These are phyloP conservation scores for Mycena rosella DNA, from an alignment of 768 basidiomycete species.

Conservation along the genomic window DNA sequence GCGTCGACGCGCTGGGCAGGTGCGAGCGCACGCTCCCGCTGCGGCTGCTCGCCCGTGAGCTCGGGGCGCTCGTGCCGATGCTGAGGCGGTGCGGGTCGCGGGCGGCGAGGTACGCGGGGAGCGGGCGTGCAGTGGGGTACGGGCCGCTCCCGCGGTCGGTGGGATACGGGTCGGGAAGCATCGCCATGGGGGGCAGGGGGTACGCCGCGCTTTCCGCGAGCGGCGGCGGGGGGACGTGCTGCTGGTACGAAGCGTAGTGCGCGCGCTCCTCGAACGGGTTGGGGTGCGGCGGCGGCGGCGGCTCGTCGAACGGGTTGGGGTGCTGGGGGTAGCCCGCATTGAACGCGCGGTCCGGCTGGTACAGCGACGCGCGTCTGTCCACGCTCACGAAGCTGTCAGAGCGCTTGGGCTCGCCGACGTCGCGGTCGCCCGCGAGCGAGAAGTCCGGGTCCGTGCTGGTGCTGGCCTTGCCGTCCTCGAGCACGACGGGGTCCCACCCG, in stretches of 20 bases:
- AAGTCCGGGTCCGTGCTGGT: constrained; percentile 41
- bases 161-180: neutral
- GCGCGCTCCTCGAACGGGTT: constrained; percentile 37
- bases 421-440: constrained; percentile 53
- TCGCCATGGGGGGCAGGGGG: constrained; percentile 35
- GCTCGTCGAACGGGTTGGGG: constrained; percentile 33
- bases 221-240: constrained; percentile 41
- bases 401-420: constrained; percentile 57
- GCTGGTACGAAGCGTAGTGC: constrained; percentile 34
- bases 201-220: constrained; percentile 38
- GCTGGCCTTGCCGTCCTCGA: constrained; percentile 43
- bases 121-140: constrained; percentile 41
- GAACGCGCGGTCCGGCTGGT: constrained; percentile 40
- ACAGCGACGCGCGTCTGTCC: constrained; percentile 27
- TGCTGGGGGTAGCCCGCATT: constrained; percentile 26
- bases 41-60: constrained; percentile 27
- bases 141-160: constrained; percentile 37
- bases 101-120: constrained; percentile 48
- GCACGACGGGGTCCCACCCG: constrained; percentile 38
- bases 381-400: constrained; percentile 43
- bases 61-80: no score
- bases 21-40: constrained; percentile 31
- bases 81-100: constrained; percentile 29
- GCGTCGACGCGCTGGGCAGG: constrained; percentile 45
- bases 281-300: no score